Percentiles rank a stretch among this genome's conserved stretches.
Conservation (phyloP, 371 early-diverging fungal genomes). For the Enteropsectra breve region DNA sequence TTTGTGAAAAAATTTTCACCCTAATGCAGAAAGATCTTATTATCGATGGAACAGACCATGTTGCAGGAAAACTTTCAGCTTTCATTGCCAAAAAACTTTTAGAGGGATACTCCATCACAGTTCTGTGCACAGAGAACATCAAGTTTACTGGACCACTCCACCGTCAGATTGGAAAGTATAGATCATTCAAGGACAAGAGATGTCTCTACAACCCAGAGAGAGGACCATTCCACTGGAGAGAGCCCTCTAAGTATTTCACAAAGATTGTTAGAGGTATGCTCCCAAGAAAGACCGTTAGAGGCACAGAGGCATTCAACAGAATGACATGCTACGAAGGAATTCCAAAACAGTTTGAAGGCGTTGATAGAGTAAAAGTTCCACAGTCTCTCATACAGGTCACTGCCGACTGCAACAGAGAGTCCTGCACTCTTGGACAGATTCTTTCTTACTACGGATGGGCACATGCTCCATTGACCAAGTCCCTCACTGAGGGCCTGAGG, state of each 20-base stretch:
- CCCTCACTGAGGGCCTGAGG: conserved; percentile 18
- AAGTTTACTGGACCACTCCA: conserved; percentile 92
- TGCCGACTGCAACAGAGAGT: conserved; percentile 88
- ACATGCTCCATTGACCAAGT: conserved; percentile 64
- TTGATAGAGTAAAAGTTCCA: conserved; percentile 88
- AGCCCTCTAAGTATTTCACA: conserved; percentile 88
- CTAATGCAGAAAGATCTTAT: conserved; percentile 64
- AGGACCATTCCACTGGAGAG: conserved; percentile 93
- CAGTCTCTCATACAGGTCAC: conserved; percentile 85
- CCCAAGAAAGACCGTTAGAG: conserved; percentile 94
- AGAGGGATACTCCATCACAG: conserved; percentile 86
- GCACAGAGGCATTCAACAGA: conserved; percentile 85
- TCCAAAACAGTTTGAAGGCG: conserved; percentile 86
- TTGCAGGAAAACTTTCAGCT: conserved; percentile 92
- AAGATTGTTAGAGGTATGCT: conserved; percentile 92
- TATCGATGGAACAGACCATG: conserved; percentile 97
- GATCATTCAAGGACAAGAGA: conserved; percentile 91
- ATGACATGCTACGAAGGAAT: conserved; percentile 96
- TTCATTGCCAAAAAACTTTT: conserved; percentile 94
- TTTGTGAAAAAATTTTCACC: conserved; percentile 43
- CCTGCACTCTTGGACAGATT: conserved; percentile 80
- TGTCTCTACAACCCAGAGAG: conserved; percentile 88
- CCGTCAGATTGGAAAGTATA: conserved; percentile 78
- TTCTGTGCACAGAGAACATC: conserved; percentile 91
- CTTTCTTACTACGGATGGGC: conserved; percentile 96